Percentiles rank a stretch among this genome's conserved stretches.
These are phyloP conservation scores for Mucor mucedo DNA, from an alignment of 371 early-diverging fungal species.

Conservation along the genomic window DNA sequence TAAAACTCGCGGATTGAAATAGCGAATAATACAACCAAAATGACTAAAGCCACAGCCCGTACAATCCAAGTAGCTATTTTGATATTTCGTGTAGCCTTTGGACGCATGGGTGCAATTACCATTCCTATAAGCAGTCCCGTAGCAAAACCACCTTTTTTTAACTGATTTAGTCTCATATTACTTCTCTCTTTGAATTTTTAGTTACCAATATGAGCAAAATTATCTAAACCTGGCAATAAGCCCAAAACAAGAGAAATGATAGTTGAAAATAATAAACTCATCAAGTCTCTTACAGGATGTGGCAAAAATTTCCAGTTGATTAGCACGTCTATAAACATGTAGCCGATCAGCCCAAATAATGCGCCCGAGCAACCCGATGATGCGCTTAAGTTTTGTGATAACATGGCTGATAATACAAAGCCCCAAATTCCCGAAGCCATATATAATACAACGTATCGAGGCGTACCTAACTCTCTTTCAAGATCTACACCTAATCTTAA, in stretches of 20 bases:
- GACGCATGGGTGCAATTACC: conserved; percentile 53
- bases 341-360: conserved; percentile 82
- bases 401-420: conserved; percentile 80
- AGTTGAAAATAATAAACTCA: conserved; percentile 69
- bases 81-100: conserved; percentile 39
- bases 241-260: conserved; percentile 74
- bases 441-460: conserved; percentile 78
- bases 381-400: conserved; percentile 55
- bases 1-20: conserved; percentile 56
- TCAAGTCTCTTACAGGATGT: conserved; percentile 71
- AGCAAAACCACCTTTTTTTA: conserved; percentile 61
- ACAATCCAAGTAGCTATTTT: conserved; percentile 45
- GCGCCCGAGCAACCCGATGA: conserved; percentile 88
- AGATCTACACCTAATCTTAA: conserved; percentile 72
- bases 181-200: not conserved
- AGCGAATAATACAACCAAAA: conserved; percentile 46
- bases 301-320: conserved; percentile 78
- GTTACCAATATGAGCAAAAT: conserved; percentile 75
- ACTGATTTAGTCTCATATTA: conserved; percentile 22
- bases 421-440: conserved; percentile 79
- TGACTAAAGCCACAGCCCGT: conserved; percentile 42
- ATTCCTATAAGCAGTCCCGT: conserved; percentile 59
- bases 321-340: conserved; percentile 79
- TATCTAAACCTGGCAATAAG: conserved; percentile 76
- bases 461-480: conserved; percentile 77